Percentiles rank a stretch among this genome's conserved stretches.
These are phyloP conservation scores for Diaporthe citrichinensis DNA, from an alignment of 2,329 filamentous ascomycete species.

Conservation along the genomic window DNA sequence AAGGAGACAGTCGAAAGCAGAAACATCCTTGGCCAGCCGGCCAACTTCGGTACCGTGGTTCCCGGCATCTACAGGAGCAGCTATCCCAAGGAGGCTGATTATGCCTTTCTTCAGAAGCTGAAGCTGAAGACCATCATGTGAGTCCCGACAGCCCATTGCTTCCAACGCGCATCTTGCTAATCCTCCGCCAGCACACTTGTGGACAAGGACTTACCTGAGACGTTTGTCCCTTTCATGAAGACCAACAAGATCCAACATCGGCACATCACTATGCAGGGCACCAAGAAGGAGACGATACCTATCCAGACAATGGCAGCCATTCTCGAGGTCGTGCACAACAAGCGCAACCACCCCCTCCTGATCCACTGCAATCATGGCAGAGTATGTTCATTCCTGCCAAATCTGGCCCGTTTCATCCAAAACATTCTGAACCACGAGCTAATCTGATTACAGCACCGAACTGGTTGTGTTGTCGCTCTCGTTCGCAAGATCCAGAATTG, in stretches of 20 bases:
- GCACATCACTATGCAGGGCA: conserved; percentile 85
- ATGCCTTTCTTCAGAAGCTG: conserved; percentile 76
- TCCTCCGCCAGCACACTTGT: conserved; percentile 69
- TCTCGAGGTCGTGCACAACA: conserved; percentile 79
- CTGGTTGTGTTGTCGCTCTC: conserved; percentile 88
- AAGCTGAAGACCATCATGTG: conserved; percentile 85
- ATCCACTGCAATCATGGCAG: conserved; percentile 96
- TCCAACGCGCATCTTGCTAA: not conserved
- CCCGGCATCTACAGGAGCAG: conserved; percentile 85
- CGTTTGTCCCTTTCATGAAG: conserved; percentile 73
- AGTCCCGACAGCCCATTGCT: conserved; percentile 49
- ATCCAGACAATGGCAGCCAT: conserved; percentile 78
- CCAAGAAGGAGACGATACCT: conserved; percentile 84
- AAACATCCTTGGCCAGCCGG: conserved; percentile 58
- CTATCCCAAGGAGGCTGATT: conserved; percentile 81
- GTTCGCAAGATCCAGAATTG: conserved; percentile 82
- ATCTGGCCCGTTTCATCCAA: not conserved
- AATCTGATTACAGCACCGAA: conserved; percentile 75
- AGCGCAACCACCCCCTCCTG: conserved; percentile 82
- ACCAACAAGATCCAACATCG: conserved; percentile 78
- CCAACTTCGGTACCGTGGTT: conserved; percentile 83
- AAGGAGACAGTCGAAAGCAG: conserved; percentile 18
- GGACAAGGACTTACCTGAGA: conserved; percentile 69
- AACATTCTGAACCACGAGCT: conserved; percentile 1
- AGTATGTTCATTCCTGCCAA: conserved; percentile 55